Conservation (phyloP, 345 rosid species). For the Tarenaya hassleriana region DNA sequence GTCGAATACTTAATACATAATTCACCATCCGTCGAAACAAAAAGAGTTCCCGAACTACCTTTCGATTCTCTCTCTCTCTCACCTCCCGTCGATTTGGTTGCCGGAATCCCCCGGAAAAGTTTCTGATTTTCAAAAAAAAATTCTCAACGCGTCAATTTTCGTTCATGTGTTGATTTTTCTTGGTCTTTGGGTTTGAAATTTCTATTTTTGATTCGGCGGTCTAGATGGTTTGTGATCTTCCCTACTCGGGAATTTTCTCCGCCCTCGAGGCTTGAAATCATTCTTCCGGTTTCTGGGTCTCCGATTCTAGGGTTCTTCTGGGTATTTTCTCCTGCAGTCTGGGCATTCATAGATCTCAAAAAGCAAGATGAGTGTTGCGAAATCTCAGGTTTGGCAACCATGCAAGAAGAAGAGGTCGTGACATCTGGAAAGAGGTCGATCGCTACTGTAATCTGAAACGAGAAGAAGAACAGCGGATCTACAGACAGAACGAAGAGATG, state of each 20-base stretch:
- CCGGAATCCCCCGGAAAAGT: neutral
- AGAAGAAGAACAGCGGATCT: neutral
- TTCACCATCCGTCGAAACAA: too few species aligned
- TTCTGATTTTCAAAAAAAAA: neutral
- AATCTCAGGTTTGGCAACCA: constrained; percentile 99
- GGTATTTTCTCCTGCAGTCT: neutral
- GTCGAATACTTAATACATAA: neutral
- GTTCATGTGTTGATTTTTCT: neutral
- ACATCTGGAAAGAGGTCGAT: constrained; percentile 18
- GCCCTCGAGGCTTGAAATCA: constrained; percentile 20
- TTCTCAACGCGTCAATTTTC: neutral
- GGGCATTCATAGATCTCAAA: constrained; percentile 10
- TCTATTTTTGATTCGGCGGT: neutral
- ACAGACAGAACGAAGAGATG: constrained; percentile 25
- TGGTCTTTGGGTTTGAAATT: neutral
- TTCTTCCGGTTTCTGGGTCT: constrained; percentile 5
- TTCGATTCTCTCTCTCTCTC: neutral
- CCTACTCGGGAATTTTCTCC: constrained; percentile 19
- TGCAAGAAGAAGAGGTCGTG: constrained; percentile 94
- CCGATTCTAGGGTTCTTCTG: neutral
- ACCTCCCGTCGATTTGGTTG: constrained; percentile 12
- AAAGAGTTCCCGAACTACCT: too few species aligned
- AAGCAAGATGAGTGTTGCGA: constrained; percentile 54
- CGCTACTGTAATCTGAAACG: neutral
- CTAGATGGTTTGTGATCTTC: constrained; percentile 23